These are phyloP conservation scores for Fusarium acutatum DNA, from an alignment of 2,329 filamentous ascomycete species.

Conservation along the genomic window DNA sequence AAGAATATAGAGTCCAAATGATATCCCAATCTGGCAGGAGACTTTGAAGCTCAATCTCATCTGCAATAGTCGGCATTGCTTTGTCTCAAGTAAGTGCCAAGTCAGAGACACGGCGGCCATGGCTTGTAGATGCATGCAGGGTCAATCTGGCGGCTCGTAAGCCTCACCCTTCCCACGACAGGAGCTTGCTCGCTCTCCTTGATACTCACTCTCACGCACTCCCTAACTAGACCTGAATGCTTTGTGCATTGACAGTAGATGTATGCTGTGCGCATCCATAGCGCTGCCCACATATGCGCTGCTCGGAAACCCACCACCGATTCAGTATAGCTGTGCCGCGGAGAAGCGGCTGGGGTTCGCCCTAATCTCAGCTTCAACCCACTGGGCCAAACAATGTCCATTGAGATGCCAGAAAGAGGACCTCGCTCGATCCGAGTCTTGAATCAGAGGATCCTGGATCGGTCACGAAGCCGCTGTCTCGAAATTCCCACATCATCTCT, in stretches of 20 bases:
- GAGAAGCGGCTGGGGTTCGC: conserved; percentile 21
- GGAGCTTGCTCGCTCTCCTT: background rate
- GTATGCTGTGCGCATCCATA: background rate
- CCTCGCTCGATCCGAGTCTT: conserved; percentile 2
- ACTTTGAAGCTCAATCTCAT: background rate
- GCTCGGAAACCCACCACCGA: conserved; percentile 25
- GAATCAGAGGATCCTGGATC: conserved; percentile 20
- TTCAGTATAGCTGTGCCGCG: conserved; percentile 3
- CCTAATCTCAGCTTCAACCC: conserved; percentile 4
- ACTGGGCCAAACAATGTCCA: background rate
- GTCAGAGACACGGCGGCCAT: background rate
- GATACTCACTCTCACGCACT: background rate
- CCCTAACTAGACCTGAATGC: background rate
- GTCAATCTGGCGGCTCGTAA: background rate
- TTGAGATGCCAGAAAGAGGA: conserved; percentile 4
- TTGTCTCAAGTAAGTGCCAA: background rate
- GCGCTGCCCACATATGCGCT: background rate
- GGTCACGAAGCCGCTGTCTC: conserved; percentile 25
- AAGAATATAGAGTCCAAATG: background rate
- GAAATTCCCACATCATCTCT: conserved; percentile 6
- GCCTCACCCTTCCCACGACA: background rate
- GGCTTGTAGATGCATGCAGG: background rate
- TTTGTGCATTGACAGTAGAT: background rate
- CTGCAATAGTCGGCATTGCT: background rate
- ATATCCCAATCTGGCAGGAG: background rate